Evolutionary conservation across 2,329 filamentous ascomycete genomes (phyloP), one percentile per base, ranked within the genome.

Genomic region (Claviceps arundinis): DNA sequence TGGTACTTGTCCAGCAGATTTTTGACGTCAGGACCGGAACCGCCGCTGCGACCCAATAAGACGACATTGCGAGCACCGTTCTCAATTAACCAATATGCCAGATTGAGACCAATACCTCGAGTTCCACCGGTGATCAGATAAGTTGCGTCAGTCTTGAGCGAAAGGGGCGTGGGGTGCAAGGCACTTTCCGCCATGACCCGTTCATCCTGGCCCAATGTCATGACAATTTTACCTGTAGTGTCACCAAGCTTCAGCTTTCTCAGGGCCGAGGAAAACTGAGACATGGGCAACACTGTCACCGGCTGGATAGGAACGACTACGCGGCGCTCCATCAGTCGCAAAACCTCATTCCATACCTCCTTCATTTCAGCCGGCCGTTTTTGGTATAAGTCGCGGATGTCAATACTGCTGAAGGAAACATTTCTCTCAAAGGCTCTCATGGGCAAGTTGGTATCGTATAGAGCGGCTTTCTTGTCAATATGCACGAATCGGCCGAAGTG

Each of bases 341-440:
- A 17, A 13, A 59, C 54, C 19, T 58, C 48, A 9, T 26, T 14
- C 9, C 56, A 51, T 1, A 58, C 45, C 26, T 54, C 50, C 30
- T 44, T 26, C 5, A 54, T 37, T 19, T 52, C 41, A 4, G 54
- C 59, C 3, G 55, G 47, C 37, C 53, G 53, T 24, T 57, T n/a
- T 14, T 48, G 22, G 50, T 52, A 48, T 19, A 57, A 16, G 9
- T 37, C 41, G 17, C 60, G 55, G 8, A 75, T 55, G 55, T 75
- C 70, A 2, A 75, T 63, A 0, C 66, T 68, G 2, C 67, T 59
- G 52, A 75, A 75, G 1, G 64, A 68, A n/a, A 69, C 64, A 43
- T 62, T 64, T 42, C 57, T 59, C 13, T 63, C 61, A 48, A 73
- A 72, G 1, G 63, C 61, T 2, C 56, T 53, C 68, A 73, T 73